A percentile compares a stretch with the other conserved stretches of the same genome.
Evolutionary conservation across 2,329 filamentous ascomycete species (phyloP).

Genomic region (Aspergillus ustus): DNA sequence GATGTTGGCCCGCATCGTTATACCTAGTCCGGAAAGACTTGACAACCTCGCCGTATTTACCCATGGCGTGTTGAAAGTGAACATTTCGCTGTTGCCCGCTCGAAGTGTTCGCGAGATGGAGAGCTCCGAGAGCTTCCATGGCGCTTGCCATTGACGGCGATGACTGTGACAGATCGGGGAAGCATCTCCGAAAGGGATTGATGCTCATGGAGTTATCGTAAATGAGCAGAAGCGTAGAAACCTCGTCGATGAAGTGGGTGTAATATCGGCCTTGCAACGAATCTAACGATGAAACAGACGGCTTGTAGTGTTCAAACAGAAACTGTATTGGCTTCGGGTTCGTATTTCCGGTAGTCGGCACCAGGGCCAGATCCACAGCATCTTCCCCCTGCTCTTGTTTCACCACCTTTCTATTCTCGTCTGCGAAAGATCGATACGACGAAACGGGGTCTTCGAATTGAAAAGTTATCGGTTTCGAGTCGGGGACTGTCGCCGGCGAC

Average conservation of each 20-base stretch:
- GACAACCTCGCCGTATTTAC: slow-evolving; percentile 44
- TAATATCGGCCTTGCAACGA: slow-evolving; percentile 39
- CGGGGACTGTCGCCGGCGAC: slow-evolving; percentile 31
- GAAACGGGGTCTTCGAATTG: slow-evolving; percentile 34
- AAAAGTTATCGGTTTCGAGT: slow-evolving; percentile 26
- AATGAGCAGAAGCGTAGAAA: slow-evolving; percentile 40
- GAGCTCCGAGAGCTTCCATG: slow-evolving; percentile 47
- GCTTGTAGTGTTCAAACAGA: slow-evolving; percentile 26
- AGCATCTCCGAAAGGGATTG: slow-evolving; percentile 42
- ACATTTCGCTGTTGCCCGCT: slow-evolving; percentile 34
- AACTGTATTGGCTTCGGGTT: not conserved
- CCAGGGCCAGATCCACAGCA: not conserved
- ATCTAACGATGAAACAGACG: slow-evolving; percentile 26
- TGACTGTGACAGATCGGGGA: slow-evolving; percentile 39
- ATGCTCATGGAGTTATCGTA: slow-evolving; percentile 43
- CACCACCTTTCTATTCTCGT: slow-evolving; percentile 5
- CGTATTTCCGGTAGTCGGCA: not conserved
- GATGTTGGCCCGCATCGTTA: slow-evolving; percentile 28
- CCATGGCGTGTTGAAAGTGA: slow-evolving; percentile 45
- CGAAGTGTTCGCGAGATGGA: slow-evolving; percentile 48
- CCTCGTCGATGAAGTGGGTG: slow-evolving; percentile 40
- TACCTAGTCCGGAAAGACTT: slow-evolving; percentile 37
- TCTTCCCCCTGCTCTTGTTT: slow-evolving; percentile 13
- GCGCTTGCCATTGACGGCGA: slow-evolving; percentile 42
- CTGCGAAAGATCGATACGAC: slow-evolving; percentile 23